Percentiles rank a stretch among this genome's conserved stretches.
Conservation (phyloP, 179 eudicot species). For the Actinidia polygama region DNA sequence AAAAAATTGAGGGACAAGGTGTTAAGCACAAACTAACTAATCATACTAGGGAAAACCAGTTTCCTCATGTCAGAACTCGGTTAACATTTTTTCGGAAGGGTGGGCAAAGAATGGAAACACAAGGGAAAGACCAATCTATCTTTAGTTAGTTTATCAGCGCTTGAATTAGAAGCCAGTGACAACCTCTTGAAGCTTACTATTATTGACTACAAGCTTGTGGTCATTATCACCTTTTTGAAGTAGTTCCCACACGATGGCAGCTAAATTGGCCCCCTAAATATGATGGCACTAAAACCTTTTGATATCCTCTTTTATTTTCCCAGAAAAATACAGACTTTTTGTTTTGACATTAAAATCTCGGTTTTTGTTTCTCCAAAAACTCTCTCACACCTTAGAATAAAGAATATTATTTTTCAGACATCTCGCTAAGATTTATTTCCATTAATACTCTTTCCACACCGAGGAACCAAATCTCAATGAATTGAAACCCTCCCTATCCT, state of each 20-base stretch:
- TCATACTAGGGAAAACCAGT: background rate
- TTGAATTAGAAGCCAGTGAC: no score
- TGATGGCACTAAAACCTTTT: background rate
- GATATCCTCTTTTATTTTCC: background rate
- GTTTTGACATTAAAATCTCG: background rate
- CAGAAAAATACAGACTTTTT: no score
- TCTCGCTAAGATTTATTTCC: background rate
- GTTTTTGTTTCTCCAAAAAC: background rate
- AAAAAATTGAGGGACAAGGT: background rate
- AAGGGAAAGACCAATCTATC: background rate
- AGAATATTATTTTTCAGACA: background rate
- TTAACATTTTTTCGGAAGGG: background rate
- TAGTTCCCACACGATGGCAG: background rate
- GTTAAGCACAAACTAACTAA: background rate
- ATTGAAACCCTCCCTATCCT: no score
- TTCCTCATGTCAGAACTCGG: background rate
- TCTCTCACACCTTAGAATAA: background rate
- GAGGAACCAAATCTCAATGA: no score
- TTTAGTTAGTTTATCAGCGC: background rate
- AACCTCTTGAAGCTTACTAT: background rate
- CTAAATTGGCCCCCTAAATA: background rate
- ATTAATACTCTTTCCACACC: background rate
- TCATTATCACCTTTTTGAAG: background rate
- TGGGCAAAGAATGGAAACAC: background rate
- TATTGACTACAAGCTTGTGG: constrained; percentile 1